Conservation (phyloP, 2,329 filamentous ascomycete species). For the Xylaria sp. region DNA sequence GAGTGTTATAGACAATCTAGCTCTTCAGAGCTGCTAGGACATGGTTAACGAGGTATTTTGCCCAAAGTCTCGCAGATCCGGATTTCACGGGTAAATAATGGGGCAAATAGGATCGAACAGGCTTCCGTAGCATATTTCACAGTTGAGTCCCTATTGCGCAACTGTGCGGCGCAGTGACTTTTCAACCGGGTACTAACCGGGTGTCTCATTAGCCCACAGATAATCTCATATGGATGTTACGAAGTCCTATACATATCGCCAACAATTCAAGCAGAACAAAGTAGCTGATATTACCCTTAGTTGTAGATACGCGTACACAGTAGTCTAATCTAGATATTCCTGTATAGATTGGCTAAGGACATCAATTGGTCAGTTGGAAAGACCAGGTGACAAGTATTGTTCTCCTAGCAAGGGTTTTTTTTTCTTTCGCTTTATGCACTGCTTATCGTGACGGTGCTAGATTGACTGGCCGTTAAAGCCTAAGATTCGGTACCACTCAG, state of each 20-base stretch:
- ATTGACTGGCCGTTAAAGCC: slow-evolving; percentile 10
- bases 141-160: slow-evolving; percentile 14
- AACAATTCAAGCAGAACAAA: slow-evolving; percentile 1
- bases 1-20: neutral
- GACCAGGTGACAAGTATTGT: neutral
- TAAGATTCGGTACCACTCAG: slow-evolving; percentile 26
- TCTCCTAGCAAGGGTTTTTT: neutral
- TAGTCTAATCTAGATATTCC: neutral
- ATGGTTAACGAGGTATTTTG: slow-evolving; percentile 25
- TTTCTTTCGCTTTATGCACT: slow-evolving; percentile 11
- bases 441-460: slow-evolving; percentile 17
- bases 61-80: slow-evolving; percentile 20
- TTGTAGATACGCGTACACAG: neutral
- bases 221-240: slow-evolving; percentile 21
- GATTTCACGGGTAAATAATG: slow-evolving; percentile 15
- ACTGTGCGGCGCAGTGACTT: slow-evolving; percentile 21
- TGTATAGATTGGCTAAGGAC: neutral
- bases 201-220: slow-evolving; percentile 1
- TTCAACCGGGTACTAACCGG: neutral
- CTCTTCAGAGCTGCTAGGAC: slow-evolving; percentile 13
- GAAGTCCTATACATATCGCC: slow-evolving; percentile 7
- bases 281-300: slow-evolving; percentile 5
- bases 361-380: neutral
- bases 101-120: slow-evolving; percentile 13
- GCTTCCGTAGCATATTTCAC: slow-evolving; percentile 5